Evolutionary conservation across 345 rosid genomes (phyloP).

Genomic region (Brassica cretica): DNA sequence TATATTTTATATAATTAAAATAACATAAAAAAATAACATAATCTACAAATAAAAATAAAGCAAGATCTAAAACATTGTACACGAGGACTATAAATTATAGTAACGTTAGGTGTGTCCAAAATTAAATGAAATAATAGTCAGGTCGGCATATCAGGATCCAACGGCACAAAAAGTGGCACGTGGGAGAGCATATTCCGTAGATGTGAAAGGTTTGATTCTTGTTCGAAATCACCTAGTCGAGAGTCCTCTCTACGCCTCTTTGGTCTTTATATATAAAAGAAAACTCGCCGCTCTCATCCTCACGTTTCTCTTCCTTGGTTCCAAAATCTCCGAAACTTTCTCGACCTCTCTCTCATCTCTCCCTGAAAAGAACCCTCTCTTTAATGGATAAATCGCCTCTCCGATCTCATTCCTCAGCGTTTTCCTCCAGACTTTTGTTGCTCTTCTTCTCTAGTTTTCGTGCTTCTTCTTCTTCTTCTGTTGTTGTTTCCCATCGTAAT

Average conservation of each 20-base stretch:
- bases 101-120: neutral
- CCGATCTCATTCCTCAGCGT: slow-evolving; percentile 32
- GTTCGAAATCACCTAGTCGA: slow-evolving; percentile 9
- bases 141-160: slow-evolving; percentile 12
- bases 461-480: neutral
- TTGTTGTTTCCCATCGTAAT: slow-evolving; percentile 21
- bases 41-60: too few species aligned
- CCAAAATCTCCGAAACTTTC: slow-evolving; percentile 26
- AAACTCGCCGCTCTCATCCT: slow-evolving; percentile 10
- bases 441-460: slow-evolving; percentile 27
- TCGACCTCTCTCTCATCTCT: slow-evolving; percentile 13
- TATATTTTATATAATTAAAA: too few species aligned
- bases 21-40: too few species aligned
- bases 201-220: slow-evolving; percentile 23
- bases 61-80: neutral
- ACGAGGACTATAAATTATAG: neutral
- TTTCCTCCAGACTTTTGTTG: slow-evolving; percentile 23
- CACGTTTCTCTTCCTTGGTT: slow-evolving; percentile 28
- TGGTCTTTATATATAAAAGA: neutral
- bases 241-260: slow-evolving; percentile 13
- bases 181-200: slow-evolving; percentile 24
- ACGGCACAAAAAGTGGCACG: neutral
- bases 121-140: neutral
- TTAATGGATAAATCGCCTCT: slow-evolving; percentile 68
- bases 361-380: neutral